Percentiles rank a stretch among this genome's conserved stretches.
These are phyloP conservation scores for Sherardia arvensis DNA, from an alignment of 257 asterid species.

Conservation along the genomic window DNA sequence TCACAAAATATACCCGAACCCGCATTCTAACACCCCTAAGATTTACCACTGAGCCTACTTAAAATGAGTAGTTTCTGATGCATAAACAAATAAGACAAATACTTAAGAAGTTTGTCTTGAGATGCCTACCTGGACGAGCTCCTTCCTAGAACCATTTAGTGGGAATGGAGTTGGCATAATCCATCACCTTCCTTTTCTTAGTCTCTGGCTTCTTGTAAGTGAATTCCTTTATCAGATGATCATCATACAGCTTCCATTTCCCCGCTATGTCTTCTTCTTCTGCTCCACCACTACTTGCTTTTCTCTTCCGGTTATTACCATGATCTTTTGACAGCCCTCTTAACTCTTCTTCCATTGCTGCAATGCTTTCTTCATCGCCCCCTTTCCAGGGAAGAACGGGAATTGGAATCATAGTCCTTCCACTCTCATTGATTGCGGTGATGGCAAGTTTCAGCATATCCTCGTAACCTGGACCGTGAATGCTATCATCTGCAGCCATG, in stretches of 20 bases:
- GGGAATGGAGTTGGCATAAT: neutral
- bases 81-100: no score
- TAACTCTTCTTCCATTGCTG: neutral
- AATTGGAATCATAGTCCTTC: no score
- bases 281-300: no score
- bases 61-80: no score
- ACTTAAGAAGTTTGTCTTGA: no score
- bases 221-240: slow-evolving; percentile 7
- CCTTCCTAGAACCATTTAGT: neutral
- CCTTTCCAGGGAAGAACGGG: no score
- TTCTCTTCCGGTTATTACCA: no score
- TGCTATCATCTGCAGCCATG: neutral
- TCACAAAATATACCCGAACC: neutral
- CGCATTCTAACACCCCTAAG: no score
- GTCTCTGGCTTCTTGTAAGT: slow-evolving; percentile 1
- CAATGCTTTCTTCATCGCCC: neutral
- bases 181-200: neutral
- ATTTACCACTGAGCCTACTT: no score
- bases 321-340: neutral
- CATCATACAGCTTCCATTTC: slow-evolving; percentile 1
- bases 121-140: no score
- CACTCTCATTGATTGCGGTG: neutral
- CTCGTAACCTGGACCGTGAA: slow-evolving; percentile 11
- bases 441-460: neutral
- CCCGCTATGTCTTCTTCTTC: neutral